Conservation (phyloP, 805 yeast genomes). For the Clavispora carvajalis region DNA sequence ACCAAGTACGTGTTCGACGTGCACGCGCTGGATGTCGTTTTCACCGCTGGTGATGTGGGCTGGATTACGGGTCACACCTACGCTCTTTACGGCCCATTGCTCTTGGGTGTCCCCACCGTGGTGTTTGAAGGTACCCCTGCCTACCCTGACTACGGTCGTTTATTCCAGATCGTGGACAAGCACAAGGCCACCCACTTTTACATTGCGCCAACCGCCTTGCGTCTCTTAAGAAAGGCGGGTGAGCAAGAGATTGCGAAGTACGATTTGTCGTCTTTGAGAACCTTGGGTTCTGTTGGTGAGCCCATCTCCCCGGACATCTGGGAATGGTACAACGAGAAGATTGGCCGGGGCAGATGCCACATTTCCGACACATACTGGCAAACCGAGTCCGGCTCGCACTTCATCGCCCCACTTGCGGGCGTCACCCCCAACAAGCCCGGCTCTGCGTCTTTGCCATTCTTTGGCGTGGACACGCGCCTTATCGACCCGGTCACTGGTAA, state of each 20-base stretch:
- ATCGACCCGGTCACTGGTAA: conserved; percentile 72
- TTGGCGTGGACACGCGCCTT: conserved; percentile 70
- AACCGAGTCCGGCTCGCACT: conserved; percentile 80
- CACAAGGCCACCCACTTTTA: conserved; percentile 74
- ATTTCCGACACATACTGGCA: conserved; percentile 87
- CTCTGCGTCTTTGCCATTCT: conserved; percentile 78
- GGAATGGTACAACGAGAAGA: conserved; percentile 77
- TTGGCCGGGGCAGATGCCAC: conserved; percentile 67
- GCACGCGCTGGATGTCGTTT: conserved; percentile 66
- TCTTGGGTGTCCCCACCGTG: conserved; percentile 70
- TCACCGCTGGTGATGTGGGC: conserved; percentile 89
- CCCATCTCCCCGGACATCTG: conserved; percentile 83
- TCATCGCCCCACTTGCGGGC: conserved; percentile 70
- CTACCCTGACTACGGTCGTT: conserved; percentile 73
- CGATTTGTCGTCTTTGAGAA: conserved; percentile 60
- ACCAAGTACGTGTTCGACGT: conserved; percentile 74
- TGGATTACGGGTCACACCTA: conserved; percentile 91
- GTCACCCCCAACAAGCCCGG: conserved; percentile 82
- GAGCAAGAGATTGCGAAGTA: conserved; percentile 54
- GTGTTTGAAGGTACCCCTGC: conserved; percentile 88
- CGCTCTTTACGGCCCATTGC: conserved; percentile 75
- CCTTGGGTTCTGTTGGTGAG: conserved; percentile 80
- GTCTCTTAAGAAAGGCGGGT: conserved; percentile 73
- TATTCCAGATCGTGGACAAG: conserved; percentile 71
- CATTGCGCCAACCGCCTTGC: conserved; percentile 80